Evolutionary conservation across 179 eudicot species (phyloP), one percentile per base, ranked within the genome.

Genomic region (Gypsophila paniculata): DNA sequence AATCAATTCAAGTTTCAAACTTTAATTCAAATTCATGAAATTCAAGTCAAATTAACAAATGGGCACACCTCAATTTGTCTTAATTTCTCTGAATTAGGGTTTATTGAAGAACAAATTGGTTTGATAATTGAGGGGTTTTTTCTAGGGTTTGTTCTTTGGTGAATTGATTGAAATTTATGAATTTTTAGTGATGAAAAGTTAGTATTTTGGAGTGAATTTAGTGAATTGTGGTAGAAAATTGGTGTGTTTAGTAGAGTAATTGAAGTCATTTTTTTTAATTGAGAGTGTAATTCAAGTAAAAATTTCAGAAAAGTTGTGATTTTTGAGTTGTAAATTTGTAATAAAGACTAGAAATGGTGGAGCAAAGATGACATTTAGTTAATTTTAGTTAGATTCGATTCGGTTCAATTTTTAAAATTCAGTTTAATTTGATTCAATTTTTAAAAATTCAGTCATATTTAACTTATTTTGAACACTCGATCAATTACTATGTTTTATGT

Each of bases 21-120:
- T 69, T 2, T 10, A 6, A 69, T 15, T 17, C 46, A 0, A 65
- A 61, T 1, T 13, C 49, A 12, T 15, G 42, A 39, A 62, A 32
- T 14, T 12, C 44, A 57, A 7, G 22, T 29, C 55, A 44, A 67
- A 46, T 10, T 29, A 60, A 1, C 22, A 65, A 15, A 48, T 78
- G 61, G 61, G 62, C n/a, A 19, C 76, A 89, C 96, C 90, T 89
- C 96, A 8, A 86, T 68, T 85, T 88, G 86, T 73, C 61, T 86
- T 59, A 66, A 79, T 19, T 22, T 72, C 46, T 77, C 83, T 66
- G 74, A 46, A 38, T 49, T 74, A 23, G 88, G 69, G 67, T 79
- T 80, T 58, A 66, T 12, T 0, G 83, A 77, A 17, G 21, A 49
- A 61, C 80, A 80, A 68, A 71, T 76, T 59, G 89, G 71, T 48